Evolutionary conservation across 208 protist genomes (phyloP).

Genomic region (Leishmania major): DNA sequence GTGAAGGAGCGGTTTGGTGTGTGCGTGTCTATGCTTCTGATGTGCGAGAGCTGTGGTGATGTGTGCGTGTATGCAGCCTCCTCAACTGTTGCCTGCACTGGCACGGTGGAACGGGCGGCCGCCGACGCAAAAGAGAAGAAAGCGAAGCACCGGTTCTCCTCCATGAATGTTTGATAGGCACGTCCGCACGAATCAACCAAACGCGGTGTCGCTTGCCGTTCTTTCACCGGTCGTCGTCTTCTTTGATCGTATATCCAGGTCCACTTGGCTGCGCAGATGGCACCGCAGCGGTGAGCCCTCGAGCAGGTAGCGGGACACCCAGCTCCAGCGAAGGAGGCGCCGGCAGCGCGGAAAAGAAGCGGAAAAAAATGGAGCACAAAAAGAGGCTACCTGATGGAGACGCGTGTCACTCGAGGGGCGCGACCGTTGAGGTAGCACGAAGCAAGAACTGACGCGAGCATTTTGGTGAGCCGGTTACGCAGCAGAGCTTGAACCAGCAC

Average conservation of each 20-base stretch:
- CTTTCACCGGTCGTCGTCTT: neutral
- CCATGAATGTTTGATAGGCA: neutral
- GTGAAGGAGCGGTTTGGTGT: neutral
- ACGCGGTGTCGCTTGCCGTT: neutral
- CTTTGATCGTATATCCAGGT: neutral
- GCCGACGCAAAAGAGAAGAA: neutral
- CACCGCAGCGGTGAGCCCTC: neutral
- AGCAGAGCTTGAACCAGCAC: neutral
- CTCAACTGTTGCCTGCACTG: neutral
- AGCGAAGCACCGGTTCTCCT: neutral
- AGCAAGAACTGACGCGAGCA: neutral
- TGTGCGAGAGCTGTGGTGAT: neutral
- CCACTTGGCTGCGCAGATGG: neutral
- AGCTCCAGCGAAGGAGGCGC: neutral
- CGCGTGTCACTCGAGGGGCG: neutral
- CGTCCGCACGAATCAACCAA: neutral
- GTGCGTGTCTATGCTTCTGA: neutral
- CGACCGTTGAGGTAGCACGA: neutral
- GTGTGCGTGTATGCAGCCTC: too few species aligned
- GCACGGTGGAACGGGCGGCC: neutral
- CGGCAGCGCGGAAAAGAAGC: neutral
- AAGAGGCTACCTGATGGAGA: neutral
- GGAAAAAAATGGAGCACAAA: neutral
- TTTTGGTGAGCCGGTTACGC: neutral
- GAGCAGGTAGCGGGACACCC: neutral